phyloP scores from a whole-genome alignment of 2,329 filamentous ascomycete species.

The Fonsecaea monophora region DNA sequence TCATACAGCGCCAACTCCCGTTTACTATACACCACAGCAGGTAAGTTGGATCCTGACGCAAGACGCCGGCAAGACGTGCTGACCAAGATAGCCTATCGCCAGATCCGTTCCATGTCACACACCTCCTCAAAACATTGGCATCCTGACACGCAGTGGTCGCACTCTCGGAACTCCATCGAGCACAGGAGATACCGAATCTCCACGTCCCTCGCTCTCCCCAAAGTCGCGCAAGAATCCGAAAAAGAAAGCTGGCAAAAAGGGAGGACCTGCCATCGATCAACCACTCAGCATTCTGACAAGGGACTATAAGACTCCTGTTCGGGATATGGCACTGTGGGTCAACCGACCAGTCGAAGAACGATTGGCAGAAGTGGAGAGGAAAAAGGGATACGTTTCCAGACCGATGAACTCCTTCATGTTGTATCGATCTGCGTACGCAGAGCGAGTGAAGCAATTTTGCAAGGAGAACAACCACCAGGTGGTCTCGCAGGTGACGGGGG shows the following conservation, averaged over 20 bases:
- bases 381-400: conserved; percentile 81
- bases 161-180: conserved; percentile 37
- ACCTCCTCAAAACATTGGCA: conserved; percentile 28
- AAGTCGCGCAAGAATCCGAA: conserved; percentile 41
- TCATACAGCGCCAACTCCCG: conserved; percentile 30
- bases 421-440: conserved; percentile 90
- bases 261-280: conserved; percentile 56
- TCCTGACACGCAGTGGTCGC: conserved; percentile 39
- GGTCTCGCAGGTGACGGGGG: conserved; percentile 84
- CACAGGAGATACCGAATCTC: conserved; percentile 26
- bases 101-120: conserved; percentile 30
- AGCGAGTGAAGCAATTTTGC: conserved; percentile 81
- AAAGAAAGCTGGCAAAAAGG: conserved; percentile 39
- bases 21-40: conserved; percentile 35
- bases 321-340: conserved; percentile 82
- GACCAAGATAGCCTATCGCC: conserved; percentile 27
- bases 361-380: conserved; percentile 69
- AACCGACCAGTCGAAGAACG: conserved; percentile 72
- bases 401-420: conserved; percentile 99
- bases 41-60: conserved; percentile 26
- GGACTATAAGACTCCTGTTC: conserved; percentile 67
- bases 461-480: conserved; percentile 91
- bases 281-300: conserved; percentile 75
- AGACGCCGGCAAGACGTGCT: conserved; percentile 14
- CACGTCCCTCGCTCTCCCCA: conserved; percentile 47